phyloP scores from a whole-genome alignment of 495 filamentous ascomycete species.

The Arthonia radiata region DNA sequence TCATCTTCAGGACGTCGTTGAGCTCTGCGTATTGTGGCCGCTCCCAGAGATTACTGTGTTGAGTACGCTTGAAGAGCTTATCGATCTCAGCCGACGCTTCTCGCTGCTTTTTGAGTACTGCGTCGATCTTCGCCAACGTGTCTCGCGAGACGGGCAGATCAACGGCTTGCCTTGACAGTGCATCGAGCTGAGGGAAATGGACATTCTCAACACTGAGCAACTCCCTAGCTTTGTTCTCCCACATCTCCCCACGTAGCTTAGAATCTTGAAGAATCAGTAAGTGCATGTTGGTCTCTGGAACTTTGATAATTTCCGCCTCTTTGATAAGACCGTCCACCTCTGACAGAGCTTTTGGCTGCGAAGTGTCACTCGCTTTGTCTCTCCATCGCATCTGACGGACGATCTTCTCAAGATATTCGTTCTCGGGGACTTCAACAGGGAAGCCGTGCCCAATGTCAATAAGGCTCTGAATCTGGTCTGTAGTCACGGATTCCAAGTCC shows the following conservation, averaged over 20 bases:
- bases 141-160: slow-evolving; percentile 58
- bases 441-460: slow-evolving; percentile 69
- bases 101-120: slow-evolving; percentile 85
- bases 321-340: slow-evolving; percentile 60
- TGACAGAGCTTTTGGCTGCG: slow-evolving; percentile 35
- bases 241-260: slow-evolving; percentile 48
- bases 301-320: slow-evolving; percentile 45
- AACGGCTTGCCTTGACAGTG: slow-evolving; percentile 51
- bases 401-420: slow-evolving; percentile 57
- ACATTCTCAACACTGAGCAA: slow-evolving; percentile 71
- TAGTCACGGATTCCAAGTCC: slow-evolving; percentile 29
- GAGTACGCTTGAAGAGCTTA: slow-evolving; percentile 51
- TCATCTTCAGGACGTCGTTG: slow-evolving; percentile 59
- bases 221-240: slow-evolving; percentile 87
- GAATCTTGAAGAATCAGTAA: slow-evolving; percentile 52
- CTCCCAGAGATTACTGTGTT: slow-evolving; percentile 44
- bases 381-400: slow-evolving; percentile 77
- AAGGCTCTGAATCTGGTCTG: slow-evolving; percentile 65
- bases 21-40: slow-evolving; percentile 82
- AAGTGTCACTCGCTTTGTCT: slow-evolving; percentile 38
- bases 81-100: slow-evolving; percentile 77
- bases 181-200: slow-evolving; percentile 85
- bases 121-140: slow-evolving; percentile 62
- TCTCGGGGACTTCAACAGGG: slow-evolving; percentile 85
- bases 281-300: slow-evolving; percentile 55